Percentiles rank a stretch among this genome's conserved stretches.
phyloP scores from a whole-genome alignment of 2,329 filamentous ascomycete species.

The Pyricularia sp. region DNA sequence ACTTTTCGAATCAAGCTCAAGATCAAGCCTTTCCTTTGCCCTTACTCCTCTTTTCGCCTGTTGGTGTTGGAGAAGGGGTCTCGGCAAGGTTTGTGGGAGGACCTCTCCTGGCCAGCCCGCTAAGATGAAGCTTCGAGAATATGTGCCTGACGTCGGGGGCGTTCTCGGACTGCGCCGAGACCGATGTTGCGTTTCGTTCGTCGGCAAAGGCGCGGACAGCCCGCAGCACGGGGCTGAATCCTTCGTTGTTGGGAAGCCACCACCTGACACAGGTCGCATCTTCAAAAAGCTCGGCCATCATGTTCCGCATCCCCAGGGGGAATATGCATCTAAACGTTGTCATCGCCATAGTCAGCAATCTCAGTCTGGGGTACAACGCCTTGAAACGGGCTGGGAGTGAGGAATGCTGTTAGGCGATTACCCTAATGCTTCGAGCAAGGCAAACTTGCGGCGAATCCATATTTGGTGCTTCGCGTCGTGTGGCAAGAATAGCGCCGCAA shows the following conservation, averaged over 20 bases:
- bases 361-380: background rate
- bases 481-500: conserved; percentile 72
- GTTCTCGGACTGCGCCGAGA: conserved; percentile 51
- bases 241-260: conserved; percentile 84
- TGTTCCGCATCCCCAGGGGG: conserved; percentile 60
- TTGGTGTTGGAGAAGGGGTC: background rate
- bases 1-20: background rate
- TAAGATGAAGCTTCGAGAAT: conserved; percentile 53
- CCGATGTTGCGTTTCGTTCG: conserved; percentile 56
- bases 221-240: conserved; percentile 62
- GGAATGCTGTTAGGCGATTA: conserved; percentile 6
- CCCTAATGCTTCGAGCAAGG: conserved; percentile 51
- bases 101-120: background rate
- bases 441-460: conserved; percentile 76
- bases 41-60: background rate
- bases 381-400: background rate
- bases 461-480: conserved; percentile 61
- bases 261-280: conserved; percentile 64
- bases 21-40: background rate
- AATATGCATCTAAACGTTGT: conserved; percentile 65
- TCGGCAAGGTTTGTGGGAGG: background rate
- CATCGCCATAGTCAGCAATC: background rate
- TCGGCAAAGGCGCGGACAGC: conserved; percentile 74
- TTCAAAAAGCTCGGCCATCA: conserved; percentile 68
- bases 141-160: conserved; percentile 67